Percentiles rank a stretch among this genome's conserved stretches.
Evolutionary conservation across 352 stramenopile genomes (phyloP).

Genomic region (Blastocystis sp.): DNA sequence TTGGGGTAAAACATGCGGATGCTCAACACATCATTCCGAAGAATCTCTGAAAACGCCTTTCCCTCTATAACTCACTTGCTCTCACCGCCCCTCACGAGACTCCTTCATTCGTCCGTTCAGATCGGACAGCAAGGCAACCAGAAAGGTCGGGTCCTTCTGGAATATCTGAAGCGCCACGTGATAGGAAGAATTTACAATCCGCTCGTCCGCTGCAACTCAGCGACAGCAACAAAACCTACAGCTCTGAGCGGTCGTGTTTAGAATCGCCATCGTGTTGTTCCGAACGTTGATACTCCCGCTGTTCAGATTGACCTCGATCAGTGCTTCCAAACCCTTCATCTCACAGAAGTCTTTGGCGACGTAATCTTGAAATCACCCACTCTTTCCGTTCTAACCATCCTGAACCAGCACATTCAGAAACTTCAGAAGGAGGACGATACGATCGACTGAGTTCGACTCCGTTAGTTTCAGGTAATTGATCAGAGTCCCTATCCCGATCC

Average conservation of each 20-base stretch:
- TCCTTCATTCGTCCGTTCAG: background rate
- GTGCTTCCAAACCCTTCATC: slow-evolving; percentile 2
- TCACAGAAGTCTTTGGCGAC: slow-evolving; percentile 6
- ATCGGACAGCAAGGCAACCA: background rate
- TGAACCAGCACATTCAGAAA: background rate
- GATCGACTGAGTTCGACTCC: background rate
- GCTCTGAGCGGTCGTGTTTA: background rate
- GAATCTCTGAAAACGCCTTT: background rate
- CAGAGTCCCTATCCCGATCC: background rate
- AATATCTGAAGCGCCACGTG: slow-evolving; percentile 39
- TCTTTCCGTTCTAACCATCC: background rate
- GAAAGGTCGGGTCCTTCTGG: background rate
- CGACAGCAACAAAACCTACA: background rate
- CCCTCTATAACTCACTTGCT: background rate
- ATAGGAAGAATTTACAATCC: background rate
- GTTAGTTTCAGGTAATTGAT: slow-evolving; percentile 48
- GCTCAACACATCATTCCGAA: slow-evolving; percentile 36
- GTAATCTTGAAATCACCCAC: background rate
- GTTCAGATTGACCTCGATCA: slow-evolving; percentile 41
- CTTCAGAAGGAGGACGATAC: slow-evolving; percentile 4
- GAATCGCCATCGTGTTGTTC: slow-evolving; percentile 21
- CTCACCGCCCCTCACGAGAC: background rate
- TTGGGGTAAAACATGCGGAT: slow-evolving; percentile 24
- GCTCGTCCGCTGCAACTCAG: background rate
- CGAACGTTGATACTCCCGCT: slow-evolving; percentile 24